Base-by-base conservation (phyloP, 257 asterid genomes). In the Thymus mandschuricus region DNA sequence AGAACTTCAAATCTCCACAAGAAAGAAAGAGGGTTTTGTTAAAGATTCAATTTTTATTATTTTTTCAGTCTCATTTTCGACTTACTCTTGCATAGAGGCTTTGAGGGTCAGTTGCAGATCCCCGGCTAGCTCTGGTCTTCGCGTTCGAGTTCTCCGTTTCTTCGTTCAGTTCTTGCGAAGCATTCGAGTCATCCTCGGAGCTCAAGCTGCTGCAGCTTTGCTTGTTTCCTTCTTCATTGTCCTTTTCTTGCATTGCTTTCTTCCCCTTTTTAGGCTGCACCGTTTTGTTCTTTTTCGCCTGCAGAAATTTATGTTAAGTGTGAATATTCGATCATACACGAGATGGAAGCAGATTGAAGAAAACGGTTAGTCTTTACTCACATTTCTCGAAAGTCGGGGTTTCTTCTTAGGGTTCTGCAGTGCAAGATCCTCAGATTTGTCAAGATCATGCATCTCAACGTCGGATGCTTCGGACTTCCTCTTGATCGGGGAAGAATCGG, bases 51-150 rank as follows among this genome's bases (percentile, higher is more conserved):
- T 55, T 28, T 44, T 44, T 44, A 3, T 44, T 43, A 5, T 5
- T 6, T 43, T 43, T 44, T 44, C 9, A 8, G 49, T 44, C 9
- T 7, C 12, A 38, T 13, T n/a, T 5, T 8, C 29, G 28, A 57
- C 70, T 80, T 87, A 89, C 97, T 83, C 95, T 86, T 60, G 97
- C 97, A 69, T 91, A 91, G 64, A 91, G 88, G 78, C 96, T 91
- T 74, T 91, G 97, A 4, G 97, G 92, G 69, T 91, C 97, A 64
- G 97, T 87, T 61, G 97, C 97, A 64, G 95, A 78, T 0, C 95
- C 96, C 59, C 92, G 78, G 76, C 51, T 79, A 27, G 93, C 86
- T 77, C 84, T 86, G 51, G 82, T 55, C 73, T 87, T 87, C 8
- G 87, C 84, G 29, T 83, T 49, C 29, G 55, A 73, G 45, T 46